Evolutionary conservation across 129 eudicot species (phyloP).

Genomic region (Chrysanthemum seticuspe): DNA sequence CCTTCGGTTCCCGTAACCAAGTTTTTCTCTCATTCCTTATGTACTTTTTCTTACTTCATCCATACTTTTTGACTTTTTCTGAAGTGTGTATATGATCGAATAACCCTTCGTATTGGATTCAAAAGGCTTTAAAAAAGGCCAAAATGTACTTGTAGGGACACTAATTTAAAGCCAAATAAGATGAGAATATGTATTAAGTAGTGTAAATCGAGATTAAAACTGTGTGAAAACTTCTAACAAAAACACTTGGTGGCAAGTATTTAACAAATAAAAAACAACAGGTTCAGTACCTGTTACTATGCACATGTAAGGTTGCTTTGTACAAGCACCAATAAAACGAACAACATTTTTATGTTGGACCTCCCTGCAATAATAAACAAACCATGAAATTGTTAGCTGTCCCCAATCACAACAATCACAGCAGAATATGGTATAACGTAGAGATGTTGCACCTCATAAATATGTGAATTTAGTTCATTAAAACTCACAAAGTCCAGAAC

Average conservation of each 20-base stretch:
- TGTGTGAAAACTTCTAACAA: not conserved
- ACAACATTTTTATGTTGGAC: conserved; percentile 80
- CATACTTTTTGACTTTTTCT: too few relatives aligned
- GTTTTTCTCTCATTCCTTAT: too few relatives aligned
- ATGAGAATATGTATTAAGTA: conserved; percentile 1
- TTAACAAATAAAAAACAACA: conserved; percentile 9
- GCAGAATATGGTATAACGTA: not conserved
- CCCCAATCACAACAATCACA: not conserved
- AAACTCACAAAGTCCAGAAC: not conserved
- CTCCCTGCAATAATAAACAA: conserved; percentile 49
- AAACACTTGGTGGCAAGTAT: conserved; percentile 5
- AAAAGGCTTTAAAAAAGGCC: not conserved
- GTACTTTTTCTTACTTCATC: too few relatives aligned
- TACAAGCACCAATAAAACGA: conserved; percentile 84
- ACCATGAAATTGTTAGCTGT: not conserved
- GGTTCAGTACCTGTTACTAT: conserved; percentile 69
- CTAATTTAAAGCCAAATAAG: not conserved
- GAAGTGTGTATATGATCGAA: too few relatives aligned
- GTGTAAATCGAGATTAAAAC: not conserved
- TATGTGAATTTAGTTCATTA: not conserved
- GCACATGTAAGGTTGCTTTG: conserved; percentile 71
- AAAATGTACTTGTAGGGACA: not conserved
- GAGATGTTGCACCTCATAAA: not conserved
- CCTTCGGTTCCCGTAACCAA: too few relatives aligned
- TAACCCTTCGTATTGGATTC: not conserved